Base-by-base conservation (phyloP, 176 grass and related monocot genomes). In the Carex myosuroides region DNA sequence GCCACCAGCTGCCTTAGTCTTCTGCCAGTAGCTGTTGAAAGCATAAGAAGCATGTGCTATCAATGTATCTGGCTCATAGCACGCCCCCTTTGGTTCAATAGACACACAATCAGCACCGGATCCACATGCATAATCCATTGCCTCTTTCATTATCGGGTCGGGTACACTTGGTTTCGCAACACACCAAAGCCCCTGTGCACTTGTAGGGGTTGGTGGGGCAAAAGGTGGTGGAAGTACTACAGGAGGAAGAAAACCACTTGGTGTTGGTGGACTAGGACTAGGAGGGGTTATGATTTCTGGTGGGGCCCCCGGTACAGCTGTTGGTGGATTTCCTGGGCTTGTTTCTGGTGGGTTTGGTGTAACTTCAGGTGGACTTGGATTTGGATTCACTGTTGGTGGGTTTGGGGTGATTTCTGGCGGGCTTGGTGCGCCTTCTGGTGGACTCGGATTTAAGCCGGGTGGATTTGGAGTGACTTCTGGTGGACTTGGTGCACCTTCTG, bases 11-110 rank as follows among this genome's bases (percentile, higher is more conserved):
- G 86, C 64, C 84, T 93, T 99, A 35, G 85, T 86, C 75, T 87
- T 85, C 54, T 99, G 96, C 91, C 91, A 99, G 81, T 90, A 93
- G 88, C 91, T 92, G 60, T 99, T 95, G 88, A 99, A 99, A 60
- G 93, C 93, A 85, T 81, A 95, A 22, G 96, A 99, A 33, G 96
- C 93, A 70, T 95, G 96, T 8, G 89, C 71, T 1, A 89, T 61
- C 80, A 99, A 44, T 39, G 88, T 94, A 86, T 98, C 61, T 12
- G 96, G 96, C 85, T 79, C 76, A 76, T 87, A 95, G 80, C 96
- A 98, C 6, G 86, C n/a, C 0, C 91, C 89, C 5, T 70, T 81
- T 22, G 90, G 64, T 42, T 82, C 79, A 69, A 99, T 89, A 10
- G 93, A 88, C 78, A 90, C 83, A 80, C 96, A 95, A 86, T 95